Evolutionary conservation across 129 eudicot genomes (phyloP).

Genomic region (Pittosporum tobira): DNA sequence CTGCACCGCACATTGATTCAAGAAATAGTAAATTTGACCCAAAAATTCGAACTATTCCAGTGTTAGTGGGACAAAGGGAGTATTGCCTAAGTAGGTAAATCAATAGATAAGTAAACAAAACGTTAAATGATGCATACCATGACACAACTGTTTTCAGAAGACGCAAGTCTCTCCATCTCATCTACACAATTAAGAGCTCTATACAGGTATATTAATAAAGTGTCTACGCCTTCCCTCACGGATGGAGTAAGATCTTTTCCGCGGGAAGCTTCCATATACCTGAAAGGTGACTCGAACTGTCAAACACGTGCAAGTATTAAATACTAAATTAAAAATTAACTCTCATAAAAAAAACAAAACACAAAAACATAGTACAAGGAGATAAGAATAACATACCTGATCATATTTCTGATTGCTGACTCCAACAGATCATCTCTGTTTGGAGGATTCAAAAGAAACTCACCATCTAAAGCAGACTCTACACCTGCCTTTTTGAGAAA

Average conservation of each 20-base stretch:
- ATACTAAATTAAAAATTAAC: not conserved
- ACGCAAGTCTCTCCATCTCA: slow-evolving; percentile 94
- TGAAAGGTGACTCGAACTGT: slow-evolving; percentile 14
- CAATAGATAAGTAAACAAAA: not conserved
- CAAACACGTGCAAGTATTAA: not conserved
- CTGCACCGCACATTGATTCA: slow-evolving; percentile 70
- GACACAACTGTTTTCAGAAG: slow-evolving; percentile 84
- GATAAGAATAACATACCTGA: slow-evolving; percentile 44
- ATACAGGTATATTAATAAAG: slow-evolving; percentile 88
- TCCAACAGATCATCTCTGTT: slow-evolving; percentile 72
- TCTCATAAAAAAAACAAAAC: not conserved
- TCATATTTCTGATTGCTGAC: slow-evolving; percentile 68
- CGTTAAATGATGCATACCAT: slow-evolving; percentile 53
- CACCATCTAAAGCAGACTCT: slow-evolving; percentile 75
- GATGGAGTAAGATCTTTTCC: slow-evolving; percentile 52
- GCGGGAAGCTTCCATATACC: slow-evolving; percentile 67
- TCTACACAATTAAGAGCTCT: slow-evolving; percentile 70
- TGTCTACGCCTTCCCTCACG: slow-evolving; percentile 93
- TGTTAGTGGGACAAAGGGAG: no score
- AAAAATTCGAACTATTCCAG: not conserved
- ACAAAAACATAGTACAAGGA: not conserved
- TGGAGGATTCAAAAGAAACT: slow-evolving; percentile 65
- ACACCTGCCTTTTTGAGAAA: slow-evolving; percentile 90
- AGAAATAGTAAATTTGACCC: no score
- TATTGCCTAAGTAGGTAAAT: not conserved